Percentiles rank a stretch among this genome's conserved stretches.
These are phyloP conservation scores for Hippophae tibetana DNA, from an alignment of 306 rosid species.

Conservation along the genomic window DNA sequence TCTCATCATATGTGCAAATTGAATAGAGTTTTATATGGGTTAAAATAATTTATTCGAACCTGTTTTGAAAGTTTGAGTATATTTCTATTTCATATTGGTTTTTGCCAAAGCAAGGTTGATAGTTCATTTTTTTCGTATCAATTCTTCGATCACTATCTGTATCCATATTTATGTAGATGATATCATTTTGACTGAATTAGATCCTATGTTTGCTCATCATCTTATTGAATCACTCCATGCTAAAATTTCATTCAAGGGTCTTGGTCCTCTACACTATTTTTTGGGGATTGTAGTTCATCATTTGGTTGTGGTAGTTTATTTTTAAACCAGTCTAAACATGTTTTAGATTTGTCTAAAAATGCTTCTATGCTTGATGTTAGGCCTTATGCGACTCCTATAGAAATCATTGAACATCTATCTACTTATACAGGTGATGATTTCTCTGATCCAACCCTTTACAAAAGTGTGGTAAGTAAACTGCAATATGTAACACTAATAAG, in stretches of 20 bases:
- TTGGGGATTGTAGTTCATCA: neutral
- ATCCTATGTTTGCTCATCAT: fast-evolving
- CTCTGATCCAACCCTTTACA: neutral
- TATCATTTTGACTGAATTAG: neutral
- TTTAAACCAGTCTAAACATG: too few species aligned
- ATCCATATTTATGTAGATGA: neutral
- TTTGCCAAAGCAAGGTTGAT: neutral
- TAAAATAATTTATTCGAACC: neutral
- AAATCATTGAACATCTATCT: neutral
- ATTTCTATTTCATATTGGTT: neutral
- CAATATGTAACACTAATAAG: neutral
- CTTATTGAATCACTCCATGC: neutral
- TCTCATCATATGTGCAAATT: neutral
- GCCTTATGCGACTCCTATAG: neutral
- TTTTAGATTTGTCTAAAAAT: neutral
- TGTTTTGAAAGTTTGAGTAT: neutral
- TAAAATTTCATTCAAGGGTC: neutral
- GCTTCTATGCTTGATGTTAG: neutral
- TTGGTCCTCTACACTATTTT: too few species aligned
- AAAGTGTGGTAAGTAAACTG: neutral
- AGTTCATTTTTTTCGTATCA: neutral
- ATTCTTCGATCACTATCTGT: neutral
- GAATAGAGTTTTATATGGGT: neutral
- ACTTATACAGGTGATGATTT: neutral
- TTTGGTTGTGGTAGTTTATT: neutral